These are phyloP conservation scores for Ogataea dorogensis DNA, from an alignment of 805 yeast genomes.

Conservation along the genomic window DNA sequence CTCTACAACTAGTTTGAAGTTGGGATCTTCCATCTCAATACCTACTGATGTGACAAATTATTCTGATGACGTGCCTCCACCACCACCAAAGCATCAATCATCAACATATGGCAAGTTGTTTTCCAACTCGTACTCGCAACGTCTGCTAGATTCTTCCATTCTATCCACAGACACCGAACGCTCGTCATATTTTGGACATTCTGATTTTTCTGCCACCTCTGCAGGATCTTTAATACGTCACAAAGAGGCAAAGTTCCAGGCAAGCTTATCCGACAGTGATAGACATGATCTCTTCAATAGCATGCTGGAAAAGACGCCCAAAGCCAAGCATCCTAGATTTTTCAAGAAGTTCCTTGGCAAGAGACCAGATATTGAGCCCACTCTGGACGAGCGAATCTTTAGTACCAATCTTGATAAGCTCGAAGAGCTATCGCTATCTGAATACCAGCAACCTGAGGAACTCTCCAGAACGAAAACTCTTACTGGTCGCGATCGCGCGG, in stretches of 20 bases:
- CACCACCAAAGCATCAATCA: constrained; percentile 37
- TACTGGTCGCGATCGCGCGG: constrained; percentile 63
- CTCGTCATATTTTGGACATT: constrained; percentile 49
- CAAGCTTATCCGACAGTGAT: constrained; percentile 19
- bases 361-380: constrained; percentile 29
- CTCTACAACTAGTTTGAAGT: constrained; percentile 18
- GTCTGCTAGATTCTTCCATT: constrained; percentile 31
- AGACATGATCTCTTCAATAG: constrained; percentile 37
- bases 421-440: constrained; percentile 29
- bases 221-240: constrained; percentile 85
- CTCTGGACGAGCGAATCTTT: constrained; percentile 35
- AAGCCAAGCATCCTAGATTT: constrained; percentile 42
- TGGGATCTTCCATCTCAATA: constrained; percentile 17
- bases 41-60: constrained; percentile 10
- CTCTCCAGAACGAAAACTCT: constrained; percentile 72
- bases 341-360: constrained; percentile 43
- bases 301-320: constrained; percentile 43
- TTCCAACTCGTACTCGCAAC: constrained; percentile 27
- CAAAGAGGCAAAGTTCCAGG: constrained; percentile 36
- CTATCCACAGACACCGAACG: constrained; percentile 35
- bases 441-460: constrained; percentile 33
- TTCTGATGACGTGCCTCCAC: constrained; percentile 32
- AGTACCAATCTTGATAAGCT: constrained; percentile 22
- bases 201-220: constrained; percentile 84
- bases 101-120: constrained; percentile 17